Percentiles rank a stretch among this genome's conserved stretches.
Evolutionary conservation across 116 monocot species (phyloP).

Genomic region (Dioscorea cayenensis): DNA sequence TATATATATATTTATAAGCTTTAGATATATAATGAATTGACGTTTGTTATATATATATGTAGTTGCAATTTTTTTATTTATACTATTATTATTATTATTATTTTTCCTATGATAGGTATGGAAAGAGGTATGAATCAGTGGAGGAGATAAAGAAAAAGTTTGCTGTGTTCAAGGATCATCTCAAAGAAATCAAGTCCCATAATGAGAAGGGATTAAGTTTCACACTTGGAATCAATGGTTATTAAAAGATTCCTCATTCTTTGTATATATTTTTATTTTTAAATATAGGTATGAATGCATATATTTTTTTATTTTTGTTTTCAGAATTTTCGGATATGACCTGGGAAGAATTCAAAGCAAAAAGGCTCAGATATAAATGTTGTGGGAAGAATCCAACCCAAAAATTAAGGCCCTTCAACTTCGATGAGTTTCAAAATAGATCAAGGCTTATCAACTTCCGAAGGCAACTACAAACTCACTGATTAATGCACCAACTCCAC

Average conservation of each 20-base stretch:
- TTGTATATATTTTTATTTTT: neutral
- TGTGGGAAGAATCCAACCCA: too few relatives aligned
- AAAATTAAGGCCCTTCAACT: too few relatives aligned
- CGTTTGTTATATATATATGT: neutral
- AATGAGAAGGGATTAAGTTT: conserved; percentile 50
- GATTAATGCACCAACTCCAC: conserved; percentile 38
- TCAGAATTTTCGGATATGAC: conserved; percentile 84
- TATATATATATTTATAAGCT: too few relatives aligned
- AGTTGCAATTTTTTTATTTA: too few relatives aligned
- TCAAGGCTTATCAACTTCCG: conserved; percentile 30
- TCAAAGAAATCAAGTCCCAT: conserved; percentile 40
- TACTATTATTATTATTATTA: neutral
- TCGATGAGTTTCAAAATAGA: too few relatives aligned
- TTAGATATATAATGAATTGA: too few relatives aligned
- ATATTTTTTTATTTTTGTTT: neutral
- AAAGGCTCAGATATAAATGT: conserved; percentile 28
- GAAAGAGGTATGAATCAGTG: conserved; percentile 48
- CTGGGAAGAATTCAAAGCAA: conserved; percentile 85
- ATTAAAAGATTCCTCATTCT: conserved; percentile 3
- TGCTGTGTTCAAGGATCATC: conserved; percentile 43
- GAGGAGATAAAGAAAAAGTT: conserved; percentile 56
- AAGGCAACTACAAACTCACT: conserved; percentile 62
- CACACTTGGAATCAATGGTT: conserved; percentile 69
- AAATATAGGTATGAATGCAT: too few relatives aligned
- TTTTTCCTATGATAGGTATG: conserved; percentile 24